Evolutionary conservation across 768 basidiomycete species (phyloP).

Genomic region (Tephrocybe sp.): DNA sequence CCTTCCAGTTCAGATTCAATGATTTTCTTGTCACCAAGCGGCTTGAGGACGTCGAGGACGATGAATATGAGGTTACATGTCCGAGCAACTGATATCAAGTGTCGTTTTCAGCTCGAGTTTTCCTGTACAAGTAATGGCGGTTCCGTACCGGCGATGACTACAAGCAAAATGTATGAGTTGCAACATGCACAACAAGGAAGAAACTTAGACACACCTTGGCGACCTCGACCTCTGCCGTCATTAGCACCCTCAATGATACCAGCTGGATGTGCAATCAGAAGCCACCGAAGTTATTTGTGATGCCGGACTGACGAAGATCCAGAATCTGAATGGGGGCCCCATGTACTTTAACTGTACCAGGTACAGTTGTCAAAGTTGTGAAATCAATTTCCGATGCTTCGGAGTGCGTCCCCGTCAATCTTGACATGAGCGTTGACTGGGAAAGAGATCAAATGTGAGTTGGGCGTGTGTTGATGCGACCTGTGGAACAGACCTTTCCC

Average conservation of each 20-base stretch:
- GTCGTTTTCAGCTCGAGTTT: constrained; percentile 12
- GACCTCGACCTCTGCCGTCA: constrained; percentile 94
- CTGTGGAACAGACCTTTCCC: constrained; percentile 63
- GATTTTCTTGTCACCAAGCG: constrained; percentile 91
- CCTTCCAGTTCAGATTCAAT: constrained; percentile 95
- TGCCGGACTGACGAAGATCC: constrained; percentile 69
- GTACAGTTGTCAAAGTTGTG: constrained; percentile 93
- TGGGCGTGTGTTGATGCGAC: background rate
- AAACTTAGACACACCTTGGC: constrained; percentile 61
- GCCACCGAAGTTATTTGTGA: background rate
- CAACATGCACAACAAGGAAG: background rate
- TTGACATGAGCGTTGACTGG: constrained; percentile 92
- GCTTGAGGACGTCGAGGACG: constrained; percentile 96
- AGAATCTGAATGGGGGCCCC: constrained; percentile 96
- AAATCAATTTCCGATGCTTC: constrained; percentile 97
- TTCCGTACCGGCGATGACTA: constrained; percentile 76
- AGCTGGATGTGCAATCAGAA: constrained; percentile 42
- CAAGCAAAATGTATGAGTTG: background rate
- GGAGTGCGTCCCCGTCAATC: constrained; percentile 94
- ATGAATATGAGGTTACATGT: constrained; percentile 99
- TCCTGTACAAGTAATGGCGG: constrained; percentile 8
- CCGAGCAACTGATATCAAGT: constrained; percentile 71
- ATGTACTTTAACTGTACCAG: constrained; percentile 91
- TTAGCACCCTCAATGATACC: constrained; percentile 99
- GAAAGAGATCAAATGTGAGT: constrained; percentile 1